Percentiles rank a stretch among this genome's conserved stretches.
phyloP scores from a whole-genome alignment of 1,139 yeast genomes.

The Nakaseomyces delphensis region DNA sequence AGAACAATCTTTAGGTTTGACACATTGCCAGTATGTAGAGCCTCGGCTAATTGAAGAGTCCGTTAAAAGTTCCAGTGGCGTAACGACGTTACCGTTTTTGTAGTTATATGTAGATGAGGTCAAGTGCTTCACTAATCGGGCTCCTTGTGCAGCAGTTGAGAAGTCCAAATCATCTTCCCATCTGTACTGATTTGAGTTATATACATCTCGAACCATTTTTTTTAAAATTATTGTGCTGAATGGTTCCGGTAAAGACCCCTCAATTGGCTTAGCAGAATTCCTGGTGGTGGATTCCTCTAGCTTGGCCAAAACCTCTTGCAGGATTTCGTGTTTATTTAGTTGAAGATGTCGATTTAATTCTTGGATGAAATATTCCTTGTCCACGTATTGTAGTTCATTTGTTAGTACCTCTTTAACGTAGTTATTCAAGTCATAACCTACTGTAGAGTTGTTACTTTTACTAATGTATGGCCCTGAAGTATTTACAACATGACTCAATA shows the following conservation, averaged over 20 bases:
- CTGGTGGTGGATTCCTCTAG: conserved; percentile 9
- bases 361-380: conserved; percentile 21
- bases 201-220: conserved; percentile 24
- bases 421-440: conserved; percentile 18
- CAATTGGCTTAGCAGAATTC: conserved; percentile 2
- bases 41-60: conserved; percentile 20
- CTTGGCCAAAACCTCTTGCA: conserved; percentile 21
- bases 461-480: conserved; percentile 9
- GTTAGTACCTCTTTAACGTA: conserved; percentile 28
- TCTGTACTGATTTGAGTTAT: conserved; percentile 28
- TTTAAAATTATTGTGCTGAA: conserved; percentile 24
- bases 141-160: conserved; percentile 29
- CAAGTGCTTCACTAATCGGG: conserved; percentile 25
- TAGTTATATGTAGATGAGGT: conserved; percentile 23
- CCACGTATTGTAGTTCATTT: conserved; percentile 28
- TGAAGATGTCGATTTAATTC: conserved; percentile 24
- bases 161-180: conserved; percentile 31
- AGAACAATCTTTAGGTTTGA: conserved; percentile 17
- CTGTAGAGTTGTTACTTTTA: conserved; percentile 5
- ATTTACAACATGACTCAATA: conserved; percentile 18
- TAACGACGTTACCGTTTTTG: conserved; percentile 19
- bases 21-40: conserved; percentile 33
- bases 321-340: conserved; percentile 22
- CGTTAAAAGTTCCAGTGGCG: conserved; percentile 24
- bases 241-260: conserved; percentile 14